Evolutionary conservation across 768 basidiomycete genomes (phyloP).

Genomic region (Tricholoma sp.): DNA sequence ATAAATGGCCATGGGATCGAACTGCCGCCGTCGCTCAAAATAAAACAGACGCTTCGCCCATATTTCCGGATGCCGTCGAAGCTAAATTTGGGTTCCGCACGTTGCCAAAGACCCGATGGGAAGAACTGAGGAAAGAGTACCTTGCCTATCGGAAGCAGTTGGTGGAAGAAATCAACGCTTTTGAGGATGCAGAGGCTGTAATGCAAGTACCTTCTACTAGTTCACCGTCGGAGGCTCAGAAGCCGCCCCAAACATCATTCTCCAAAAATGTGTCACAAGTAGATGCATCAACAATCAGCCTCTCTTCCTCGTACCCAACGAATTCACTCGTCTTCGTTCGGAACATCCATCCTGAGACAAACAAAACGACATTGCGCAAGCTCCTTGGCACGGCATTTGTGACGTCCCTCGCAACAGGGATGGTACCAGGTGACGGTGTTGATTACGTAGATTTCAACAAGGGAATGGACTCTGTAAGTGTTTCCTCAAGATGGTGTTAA

Average conservation of each 20-base stretch:
- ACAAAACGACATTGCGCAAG: constrained; percentile 71
- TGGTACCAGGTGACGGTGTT: constrained; percentile 31
- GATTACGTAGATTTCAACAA: constrained; percentile 82
- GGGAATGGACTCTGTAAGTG: constrained; percentile 64
- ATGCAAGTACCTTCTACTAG: neutral
- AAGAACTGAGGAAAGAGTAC: constrained; percentile 62
- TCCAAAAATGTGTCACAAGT: constrained; percentile 1
- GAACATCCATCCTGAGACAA: constrained; percentile 68
- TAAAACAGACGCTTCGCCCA: neutral
- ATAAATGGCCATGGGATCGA: constrained; percentile 60
- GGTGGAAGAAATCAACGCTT: constrained; percentile 39
- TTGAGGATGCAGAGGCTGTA: constrained; percentile 20
- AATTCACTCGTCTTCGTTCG: constrained; percentile 68
- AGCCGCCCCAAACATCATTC: neutral
- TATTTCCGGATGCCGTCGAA: constrained; percentile 22
- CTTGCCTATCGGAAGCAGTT: constrained; percentile 53
- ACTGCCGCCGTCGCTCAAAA: neutral
- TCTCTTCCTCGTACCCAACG: constrained; percentile 46
- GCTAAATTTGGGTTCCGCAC: constrained; percentile 61
- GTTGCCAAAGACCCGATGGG: constrained; percentile 57
- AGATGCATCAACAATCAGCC: constrained; percentile 10
- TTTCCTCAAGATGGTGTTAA: neutral
- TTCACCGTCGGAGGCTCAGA: neutral
- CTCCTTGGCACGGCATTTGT: constrained; percentile 45
- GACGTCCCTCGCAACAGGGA: neutral